Evolutionary conservation across 192 early-diverging fungal species (phyloP).

Genomic region (Coemansia sp.): DNA sequence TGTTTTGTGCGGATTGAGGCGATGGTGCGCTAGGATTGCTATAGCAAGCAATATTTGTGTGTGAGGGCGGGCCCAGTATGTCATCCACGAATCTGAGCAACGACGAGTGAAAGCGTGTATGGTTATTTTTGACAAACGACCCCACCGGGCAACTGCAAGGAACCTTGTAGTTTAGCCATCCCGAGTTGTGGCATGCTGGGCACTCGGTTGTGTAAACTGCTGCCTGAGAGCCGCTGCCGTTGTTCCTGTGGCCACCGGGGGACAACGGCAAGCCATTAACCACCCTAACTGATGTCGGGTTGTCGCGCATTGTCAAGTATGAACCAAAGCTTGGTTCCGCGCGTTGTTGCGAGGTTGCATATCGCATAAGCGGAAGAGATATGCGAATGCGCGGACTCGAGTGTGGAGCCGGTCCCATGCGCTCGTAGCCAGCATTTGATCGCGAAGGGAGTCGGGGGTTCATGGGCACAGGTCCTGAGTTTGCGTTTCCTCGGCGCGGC

Average conservation of each 20-base stretch:
- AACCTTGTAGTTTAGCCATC: slow-evolving; percentile 18
- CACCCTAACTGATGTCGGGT: slow-evolving; percentile 12
- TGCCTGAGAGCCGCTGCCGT: not conserved
- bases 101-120: slow-evolving; percentile 22
- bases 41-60: not conserved
- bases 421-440: slow-evolving; percentile 32
- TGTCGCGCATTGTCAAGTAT: slow-evolving; percentile 25
- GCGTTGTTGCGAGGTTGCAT: slow-evolving; percentile 3
- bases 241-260: not conserved
- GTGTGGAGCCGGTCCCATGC: slow-evolving; percentile 28
- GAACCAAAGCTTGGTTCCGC: not conserved
- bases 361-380: slow-evolving; percentile 15
- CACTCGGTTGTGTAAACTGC: slow-evolving; percentile 11
- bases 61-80: slow-evolving; percentile 15
- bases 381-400: slow-evolving; percentile 18
- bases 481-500: slow-evolving; percentile 17
- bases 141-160: slow-evolving; percentile 34
- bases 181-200: slow-evolving; percentile 30
- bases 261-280: slow-evolving; percentile 1
- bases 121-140: not conserved
- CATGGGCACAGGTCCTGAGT: slow-evolving; percentile 24
- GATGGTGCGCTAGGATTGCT: not conserved
- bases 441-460: slow-evolving; percentile 24
- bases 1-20: not conserved
- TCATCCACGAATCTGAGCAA: slow-evolving; percentile 34